Evolutionary conservation across 1,284 basidiomycete genomes (phyloP).

Genomic region (Sanguinoderma infundibulare): DNA sequence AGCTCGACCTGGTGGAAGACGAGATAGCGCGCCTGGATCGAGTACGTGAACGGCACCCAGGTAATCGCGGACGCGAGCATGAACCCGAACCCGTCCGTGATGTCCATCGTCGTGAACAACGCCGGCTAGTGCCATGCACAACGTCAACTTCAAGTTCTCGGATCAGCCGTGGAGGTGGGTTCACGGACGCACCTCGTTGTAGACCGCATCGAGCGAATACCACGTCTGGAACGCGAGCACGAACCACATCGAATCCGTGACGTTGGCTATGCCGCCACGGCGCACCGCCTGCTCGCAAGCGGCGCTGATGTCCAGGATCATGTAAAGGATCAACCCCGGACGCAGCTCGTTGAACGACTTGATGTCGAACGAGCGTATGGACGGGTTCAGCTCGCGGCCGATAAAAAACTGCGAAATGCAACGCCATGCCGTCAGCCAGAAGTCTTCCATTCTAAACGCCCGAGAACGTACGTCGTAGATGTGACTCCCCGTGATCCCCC

Average conservation of each 20-base stretch:
- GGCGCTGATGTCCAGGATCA: constrained; percentile 90
- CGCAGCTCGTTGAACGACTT: constrained; percentile 98
- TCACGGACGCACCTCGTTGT: constrained; percentile 75
- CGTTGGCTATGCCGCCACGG: constrained; percentile 59
- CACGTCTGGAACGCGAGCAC: constrained; percentile 87
- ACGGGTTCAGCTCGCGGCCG: constrained; percentile 94
- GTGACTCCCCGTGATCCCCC: constrained; percentile 88
- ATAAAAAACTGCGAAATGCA: constrained; percentile 80
- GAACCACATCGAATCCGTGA: constrained; percentile 94
- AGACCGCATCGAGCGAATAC: constrained; percentile 90
- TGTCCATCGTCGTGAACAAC: constrained; percentile 95
- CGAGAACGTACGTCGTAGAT: constrained; percentile 83
- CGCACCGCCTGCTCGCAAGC: constrained; percentile 89
- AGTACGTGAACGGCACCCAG: constrained; percentile 96
- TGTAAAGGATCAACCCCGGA: constrained; percentile 96
- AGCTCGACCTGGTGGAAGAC: constrained; percentile 88
- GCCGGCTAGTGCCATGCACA: constrained; percentile 52
- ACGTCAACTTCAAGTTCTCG: not conserved
- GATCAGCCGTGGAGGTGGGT: not conserved
- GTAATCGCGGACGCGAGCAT: constrained; percentile 92
- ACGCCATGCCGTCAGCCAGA: no score
- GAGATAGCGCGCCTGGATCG: constrained; percentile 91
- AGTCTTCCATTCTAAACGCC: rapidly evolving
- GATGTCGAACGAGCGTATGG: constrained; percentile 88
- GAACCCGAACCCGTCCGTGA: constrained; percentile 97